Evolutionary conservation across 768 basidiomycete species (phyloP).

Genomic region (Macrolepiota albuminosa): DNA sequence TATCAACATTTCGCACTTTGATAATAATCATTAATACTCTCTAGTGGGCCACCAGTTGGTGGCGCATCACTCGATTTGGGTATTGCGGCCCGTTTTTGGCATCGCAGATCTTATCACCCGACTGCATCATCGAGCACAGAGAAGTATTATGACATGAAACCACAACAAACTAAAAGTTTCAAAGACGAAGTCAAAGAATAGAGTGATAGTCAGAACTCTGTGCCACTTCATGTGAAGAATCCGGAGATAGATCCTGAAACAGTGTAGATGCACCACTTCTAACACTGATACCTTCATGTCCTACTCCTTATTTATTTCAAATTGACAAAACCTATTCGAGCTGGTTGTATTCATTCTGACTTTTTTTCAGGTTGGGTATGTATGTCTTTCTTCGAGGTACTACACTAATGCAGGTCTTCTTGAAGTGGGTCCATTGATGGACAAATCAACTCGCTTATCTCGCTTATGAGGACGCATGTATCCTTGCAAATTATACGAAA

Average conservation of each 20-base stretch:
- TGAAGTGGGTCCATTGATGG: conserved; percentile 70
- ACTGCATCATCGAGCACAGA: too few species aligned
- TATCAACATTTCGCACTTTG: too few species aligned
- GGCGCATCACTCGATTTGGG: conserved; percentile 49
- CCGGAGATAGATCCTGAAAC: not conserved
- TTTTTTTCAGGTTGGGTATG: conserved; percentile 49
- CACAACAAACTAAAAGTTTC: conserved; percentile 14
- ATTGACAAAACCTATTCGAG: conserved; percentile 42
- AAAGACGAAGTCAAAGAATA: not conserved
- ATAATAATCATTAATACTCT: too few species aligned
- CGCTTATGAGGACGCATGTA: not conserved
- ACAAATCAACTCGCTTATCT: conserved; percentile 34
- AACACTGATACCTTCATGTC: conserved; percentile 22
- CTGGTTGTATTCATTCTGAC: conserved; percentile 39
- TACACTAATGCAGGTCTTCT: conserved; percentile 28
- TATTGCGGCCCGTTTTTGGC: conserved; percentile 26
- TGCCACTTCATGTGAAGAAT: too few species aligned
- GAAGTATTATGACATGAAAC: conserved; percentile 37
- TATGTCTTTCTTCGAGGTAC: not conserved
- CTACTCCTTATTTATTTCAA: conserved; percentile 35
- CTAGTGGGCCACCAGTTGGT: conserved; percentile 52
- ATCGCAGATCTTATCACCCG: too few species aligned
- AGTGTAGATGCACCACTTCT: not conserved
- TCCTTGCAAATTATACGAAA: conserved; percentile 57
- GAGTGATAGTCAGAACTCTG: not conserved